Base-by-base conservation (phyloP, 2,329 filamentous ascomycete genomes). In the Hypoxylon sp. region DNA sequence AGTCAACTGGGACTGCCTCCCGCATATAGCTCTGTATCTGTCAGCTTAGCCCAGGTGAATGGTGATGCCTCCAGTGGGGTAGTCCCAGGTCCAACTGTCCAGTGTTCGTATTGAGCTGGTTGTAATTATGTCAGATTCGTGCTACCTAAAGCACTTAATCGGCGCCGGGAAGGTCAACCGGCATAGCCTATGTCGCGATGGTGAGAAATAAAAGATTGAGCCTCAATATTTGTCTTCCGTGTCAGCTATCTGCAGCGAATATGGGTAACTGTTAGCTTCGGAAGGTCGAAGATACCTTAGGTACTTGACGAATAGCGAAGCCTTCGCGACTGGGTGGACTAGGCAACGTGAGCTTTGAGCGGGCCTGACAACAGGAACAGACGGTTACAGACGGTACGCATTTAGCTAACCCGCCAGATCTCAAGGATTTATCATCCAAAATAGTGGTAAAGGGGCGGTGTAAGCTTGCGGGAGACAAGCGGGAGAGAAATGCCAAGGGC, bases 401-500 rank as follows among this genome's bases (percentile, higher is more conserved):
- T 19, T 24, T 62, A 17, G 33, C 48, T 10, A 55, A 55, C 10
- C 51, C 63, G 44, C 35, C 11, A 52, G 33, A 47, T 60, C 19
- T 39, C 24, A n/a, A 52, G 6, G 37, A n/a, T 13, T 35, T 9
- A 35, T 14, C 6, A 22, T 2, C 24, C 6, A 33, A 33, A 46
- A 14, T 1, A 51, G 33, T 24, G 26, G 14, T 50, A 51, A 47
- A 65, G 29, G 39, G 44, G 56, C 50, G 51, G 56, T 61, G 51
- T 57, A 46, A 39, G 10, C 29, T 39, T 14, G 17, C 13, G 33
- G 24, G 13, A 53, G 10, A 37, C 13, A 51, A 14, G 14, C 13
- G 19, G 42, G 17, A 10, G 9, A 39, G 37, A 14, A 3, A 6
- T 44, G 14, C 10, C n/a, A 33, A 52, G 24, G n/a, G n/a, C n/a